Evolutionary conservation across 495 filamentous ascomycete species (phyloP), one percentile per base, ranked within the genome.

Genomic region (Hyphodiscus hymeniophilus): DNA sequence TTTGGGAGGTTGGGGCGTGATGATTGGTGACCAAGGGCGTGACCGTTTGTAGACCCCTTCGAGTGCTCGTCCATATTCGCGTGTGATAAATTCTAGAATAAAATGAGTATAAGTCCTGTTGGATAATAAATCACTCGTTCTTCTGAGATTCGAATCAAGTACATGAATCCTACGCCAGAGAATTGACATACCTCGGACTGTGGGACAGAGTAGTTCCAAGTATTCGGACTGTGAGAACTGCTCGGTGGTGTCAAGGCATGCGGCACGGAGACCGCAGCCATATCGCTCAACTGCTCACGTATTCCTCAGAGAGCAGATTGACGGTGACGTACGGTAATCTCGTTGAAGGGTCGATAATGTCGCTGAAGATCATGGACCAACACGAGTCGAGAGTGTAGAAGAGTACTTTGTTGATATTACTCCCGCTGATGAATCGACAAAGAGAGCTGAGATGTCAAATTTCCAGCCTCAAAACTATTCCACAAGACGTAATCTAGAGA

Each of bases 181-280:
- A 28, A 28, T 5, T 28, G 41, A 59, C 62, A 33, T 47, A 69
- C 66, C 56, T 64, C 42, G 43, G 54, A 46, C 32, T 61, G 50
- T 18, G 70, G 63, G 17, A 66, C 59, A 40, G 68, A 55, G 51
- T 72, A 69, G 48, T 72, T 71, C 78, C 78, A 81, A 45, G 69
- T 56, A 40, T 64, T 66, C 41, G 61, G 63, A 26, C 64, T 73
- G 49, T 78, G 72, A 16, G 69, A 70, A 55, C 69, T 76, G 49
- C 64, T 66, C 23, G 74, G 69, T 41, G 72, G 71, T 43, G 70
- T 73, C 44, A 79, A 54, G 26, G 74, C 66, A 49, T 65, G 68
- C 51, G 72, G 70, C 48, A 61, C 60, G 43, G 72, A 74, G 60
- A 76, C 69, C 54, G 73, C 62, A 52, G 73, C 70, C 73, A 77